These are phyloP conservation scores for Fusarium duplospermum DNA, from an alignment of 2,329 filamentous ascomycete species.

Conservation along the genomic window DNA sequence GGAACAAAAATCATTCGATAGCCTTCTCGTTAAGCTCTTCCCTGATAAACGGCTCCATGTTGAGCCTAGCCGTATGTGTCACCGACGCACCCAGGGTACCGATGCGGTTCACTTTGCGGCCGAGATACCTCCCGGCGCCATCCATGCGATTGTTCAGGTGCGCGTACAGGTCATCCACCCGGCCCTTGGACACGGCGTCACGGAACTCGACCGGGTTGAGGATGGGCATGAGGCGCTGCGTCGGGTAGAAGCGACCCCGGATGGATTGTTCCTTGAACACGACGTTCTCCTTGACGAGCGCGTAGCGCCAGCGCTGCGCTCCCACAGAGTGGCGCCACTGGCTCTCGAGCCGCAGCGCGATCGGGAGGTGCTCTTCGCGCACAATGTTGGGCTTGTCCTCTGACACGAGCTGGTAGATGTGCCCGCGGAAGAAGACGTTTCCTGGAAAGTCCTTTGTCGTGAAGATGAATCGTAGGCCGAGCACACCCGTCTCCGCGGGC, in stretches of 20 bases:
- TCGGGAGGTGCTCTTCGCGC: slow-evolving; percentile 54
- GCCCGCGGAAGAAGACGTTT: slow-evolving; percentile 55
- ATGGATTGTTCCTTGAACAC: slow-evolving; percentile 61
- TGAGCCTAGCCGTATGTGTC: slow-evolving; percentile 49
- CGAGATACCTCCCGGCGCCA: slow-evolving; percentile 55
- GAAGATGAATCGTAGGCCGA: slow-evolving; percentile 57
- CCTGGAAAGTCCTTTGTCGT: slow-evolving; percentile 51
- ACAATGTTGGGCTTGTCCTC: slow-evolving; percentile 45
- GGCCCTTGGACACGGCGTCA: slow-evolving; percentile 51
- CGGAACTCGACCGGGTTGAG: slow-evolving; percentile 56
- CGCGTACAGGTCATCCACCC: slow-evolving; percentile 57
- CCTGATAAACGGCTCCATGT: slow-evolving; percentile 51
- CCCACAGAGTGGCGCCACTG: slow-evolving; percentile 52
- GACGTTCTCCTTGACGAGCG: slow-evolving; percentile 58
- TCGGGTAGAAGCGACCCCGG: slow-evolving; percentile 69
- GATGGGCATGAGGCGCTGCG: slow-evolving; percentile 63
- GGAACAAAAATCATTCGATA: slow-evolving; percentile 16
- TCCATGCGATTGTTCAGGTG: slow-evolving; percentile 66
- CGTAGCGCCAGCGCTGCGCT: slow-evolving; percentile 52
- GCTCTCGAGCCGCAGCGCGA: slow-evolving; percentile 54
- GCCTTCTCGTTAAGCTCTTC: slow-evolving; percentile 45
- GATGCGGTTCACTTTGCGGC: slow-evolving; percentile 53
- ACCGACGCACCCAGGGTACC: slow-evolving; percentile 60
- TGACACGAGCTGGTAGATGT: slow-evolving; percentile 52
- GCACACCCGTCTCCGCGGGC: slow-evolving; percentile 46